Evolutionary conservation across 2,329 filamentous ascomycete genomes (phyloP).

Genomic region (Aureobasidium sp.): DNA sequence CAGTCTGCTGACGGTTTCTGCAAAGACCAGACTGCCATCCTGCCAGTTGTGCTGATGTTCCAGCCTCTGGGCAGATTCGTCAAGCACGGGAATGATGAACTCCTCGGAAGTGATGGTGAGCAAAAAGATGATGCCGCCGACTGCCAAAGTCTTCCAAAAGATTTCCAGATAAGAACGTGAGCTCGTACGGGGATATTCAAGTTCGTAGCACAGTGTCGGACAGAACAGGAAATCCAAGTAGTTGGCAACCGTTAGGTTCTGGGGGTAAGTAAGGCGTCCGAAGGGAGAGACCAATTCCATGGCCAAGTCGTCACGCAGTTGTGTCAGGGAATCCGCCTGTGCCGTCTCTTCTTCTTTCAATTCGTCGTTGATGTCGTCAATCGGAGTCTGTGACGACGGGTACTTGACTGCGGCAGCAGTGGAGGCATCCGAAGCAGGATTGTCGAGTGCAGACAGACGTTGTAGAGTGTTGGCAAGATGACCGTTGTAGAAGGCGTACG

Average conservation of each 20-base stretch:
- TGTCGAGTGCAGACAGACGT: constrained; percentile 69
- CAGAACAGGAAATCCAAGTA: constrained; percentile 83
- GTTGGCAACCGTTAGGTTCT: constrained; percentile 75
- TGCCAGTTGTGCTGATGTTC: constrained; percentile 39
- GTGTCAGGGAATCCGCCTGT: constrained; percentile 37
- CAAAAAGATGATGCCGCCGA: constrained; percentile 94
- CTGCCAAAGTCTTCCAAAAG: constrained; percentile 74
- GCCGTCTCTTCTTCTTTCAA: constrained; percentile 22
- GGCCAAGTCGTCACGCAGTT: constrained; percentile 77
- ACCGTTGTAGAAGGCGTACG: constrained; percentile 96
- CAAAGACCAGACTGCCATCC: constrained; percentile 70
- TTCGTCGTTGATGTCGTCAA: constrained; percentile 42
- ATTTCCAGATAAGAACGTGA: constrained; percentile 72
- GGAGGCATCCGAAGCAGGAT: constrained; percentile 39
- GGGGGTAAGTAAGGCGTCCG: constrained; percentile 80
- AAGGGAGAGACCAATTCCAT: constrained; percentile 85
- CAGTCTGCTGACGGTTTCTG: constrained; percentile 82
- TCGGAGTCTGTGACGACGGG: constrained; percentile 42
- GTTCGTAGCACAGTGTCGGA: constrained; percentile 93
- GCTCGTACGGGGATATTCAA: constrained; percentile 80
- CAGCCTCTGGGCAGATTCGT: constrained; percentile 55
- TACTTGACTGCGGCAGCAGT: constrained; percentile 56
- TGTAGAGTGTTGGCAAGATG: constrained; percentile 83
- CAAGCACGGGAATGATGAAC: constrained; percentile 84
- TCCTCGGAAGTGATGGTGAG: constrained; percentile 87